These are phyloP conservation scores for Nemania sp. DNA, from an alignment of 2,329 filamentous ascomycete genomes.

Conservation along the genomic window DNA sequence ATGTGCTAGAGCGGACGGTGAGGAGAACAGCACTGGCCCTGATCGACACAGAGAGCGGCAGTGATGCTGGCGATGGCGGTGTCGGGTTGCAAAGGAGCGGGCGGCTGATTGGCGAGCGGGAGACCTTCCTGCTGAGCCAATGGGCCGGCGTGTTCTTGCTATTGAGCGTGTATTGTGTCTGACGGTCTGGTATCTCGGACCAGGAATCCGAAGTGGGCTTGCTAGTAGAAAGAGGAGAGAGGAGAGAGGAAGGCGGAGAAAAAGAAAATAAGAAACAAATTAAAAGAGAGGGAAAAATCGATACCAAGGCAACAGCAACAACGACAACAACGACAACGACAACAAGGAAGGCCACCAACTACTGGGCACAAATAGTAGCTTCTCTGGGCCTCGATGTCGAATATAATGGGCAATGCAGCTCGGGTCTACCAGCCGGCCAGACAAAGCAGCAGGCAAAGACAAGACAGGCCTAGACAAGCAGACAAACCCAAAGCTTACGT, in stretches of 20 bases:
- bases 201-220: not conserved
- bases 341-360: too few species aligned
- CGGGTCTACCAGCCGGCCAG: not conserved
- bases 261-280: too few species aligned
- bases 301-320: not conserved
- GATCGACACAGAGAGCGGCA: not conserved
- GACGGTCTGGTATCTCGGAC: not conserved
- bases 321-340: not conserved
- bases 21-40: too few species aligned
- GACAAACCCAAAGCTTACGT: not conserved
- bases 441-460: not conserved
- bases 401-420: not conserved
- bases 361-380: too few species aligned
- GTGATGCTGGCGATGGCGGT: not conserved
- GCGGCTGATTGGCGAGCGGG: not conserved
- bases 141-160: not conserved
- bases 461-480: not conserved
- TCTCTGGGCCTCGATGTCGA: not conserved
- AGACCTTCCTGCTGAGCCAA: not conserved
- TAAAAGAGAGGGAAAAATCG: too few species aligned
- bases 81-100: not conserved
- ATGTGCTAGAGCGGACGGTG: not conserved
- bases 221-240: not conserved
- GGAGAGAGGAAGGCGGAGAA: not conserved
- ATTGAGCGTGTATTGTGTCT: not conserved